Evolutionary conservation across 1,284 basidiomycete species (phyloP).

Genomic region (Rhodotorula mucilaginosa): DNA sequence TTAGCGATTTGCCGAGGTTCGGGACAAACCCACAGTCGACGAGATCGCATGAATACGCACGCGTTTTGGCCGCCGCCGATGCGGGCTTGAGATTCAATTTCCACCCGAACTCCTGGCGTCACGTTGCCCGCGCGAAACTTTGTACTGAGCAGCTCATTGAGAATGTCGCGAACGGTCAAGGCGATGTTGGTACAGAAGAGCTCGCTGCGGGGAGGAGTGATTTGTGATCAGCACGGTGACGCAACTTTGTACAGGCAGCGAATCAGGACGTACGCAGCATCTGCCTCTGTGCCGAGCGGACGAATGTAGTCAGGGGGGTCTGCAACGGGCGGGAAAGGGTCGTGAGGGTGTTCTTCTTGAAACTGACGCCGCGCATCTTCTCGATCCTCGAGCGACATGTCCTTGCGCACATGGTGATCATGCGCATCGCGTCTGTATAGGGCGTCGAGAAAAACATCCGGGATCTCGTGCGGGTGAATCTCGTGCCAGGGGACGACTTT

Average conservation of each 20-base stretch:
- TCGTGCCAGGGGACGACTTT: background rate
- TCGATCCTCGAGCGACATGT: background rate
- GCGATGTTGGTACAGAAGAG: slow-evolving; percentile 1
- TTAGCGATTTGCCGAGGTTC: background rate
- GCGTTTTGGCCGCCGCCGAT: background rate
- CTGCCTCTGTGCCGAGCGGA: background rate
- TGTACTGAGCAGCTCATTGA: background rate
- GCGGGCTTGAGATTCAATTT: background rate
- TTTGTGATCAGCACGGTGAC: too few relatives aligned
- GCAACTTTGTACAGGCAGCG: background rate
- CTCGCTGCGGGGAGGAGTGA: background rate
- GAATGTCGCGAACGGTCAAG: background rate
- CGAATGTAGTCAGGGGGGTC: background rate
- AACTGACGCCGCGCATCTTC: too few relatives aligned
- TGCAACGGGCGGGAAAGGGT: too few relatives aligned
- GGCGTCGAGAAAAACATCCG: background rate
- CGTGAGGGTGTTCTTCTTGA: background rate
- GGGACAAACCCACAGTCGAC: background rate
- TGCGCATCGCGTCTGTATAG: background rate
- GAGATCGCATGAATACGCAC: background rate
- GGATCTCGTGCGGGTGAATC: background rate
- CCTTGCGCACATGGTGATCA: background rate
- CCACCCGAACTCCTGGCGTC: background rate
- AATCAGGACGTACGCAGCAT: background rate
- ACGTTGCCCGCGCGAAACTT: background rate